A percentile compares a stretch with the other conserved stretches of the same genome.
Conservation (phyloP, 1,284 basidiomycete species). For the Coniferiporia weirii region DNA sequence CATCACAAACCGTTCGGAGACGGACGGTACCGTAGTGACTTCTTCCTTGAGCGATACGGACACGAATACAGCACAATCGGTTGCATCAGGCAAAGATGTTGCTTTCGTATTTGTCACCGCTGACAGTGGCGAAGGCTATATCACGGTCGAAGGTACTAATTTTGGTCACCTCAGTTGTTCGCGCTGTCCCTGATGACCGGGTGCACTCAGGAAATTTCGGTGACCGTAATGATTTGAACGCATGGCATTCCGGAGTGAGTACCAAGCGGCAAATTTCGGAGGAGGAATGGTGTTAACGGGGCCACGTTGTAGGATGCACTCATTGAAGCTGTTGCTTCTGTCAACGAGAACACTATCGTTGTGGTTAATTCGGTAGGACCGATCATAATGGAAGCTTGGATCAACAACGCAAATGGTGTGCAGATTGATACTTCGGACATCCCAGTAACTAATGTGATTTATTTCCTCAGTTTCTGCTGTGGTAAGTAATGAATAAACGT, state of each 20-base stretch:
- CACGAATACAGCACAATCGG: constrained; percentile 37
- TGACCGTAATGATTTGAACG: constrained; percentile 68
- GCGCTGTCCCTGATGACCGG: background rate
- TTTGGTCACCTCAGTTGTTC: background rate
- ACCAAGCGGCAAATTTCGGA: constrained; percentile 22
- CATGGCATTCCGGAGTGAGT: constrained; percentile 55
- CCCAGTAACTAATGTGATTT: background rate
- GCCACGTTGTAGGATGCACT: constrained; percentile 42
- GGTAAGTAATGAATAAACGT: constrained; percentile 4
- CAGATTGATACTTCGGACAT: constrained; percentile 39
- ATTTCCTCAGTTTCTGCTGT: constrained; percentile 13
- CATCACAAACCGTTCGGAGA: constrained; percentile 36
- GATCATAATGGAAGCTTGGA: constrained; percentile 63
- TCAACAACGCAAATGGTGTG: constrained; percentile 55
- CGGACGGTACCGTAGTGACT: constrained; percentile 40
- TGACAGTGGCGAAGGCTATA: constrained; percentile 41
- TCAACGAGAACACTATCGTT: constrained; percentile 66
- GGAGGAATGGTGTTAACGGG: constrained; percentile 21
- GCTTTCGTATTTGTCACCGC: constrained; percentile 65
- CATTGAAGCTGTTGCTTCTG: constrained; percentile 44
- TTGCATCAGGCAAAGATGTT: constrained; percentile 48
- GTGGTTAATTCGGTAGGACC: constrained; percentile 73
- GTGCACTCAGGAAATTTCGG: constrained; percentile 42
- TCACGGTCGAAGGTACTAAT: constrained; percentile 43
- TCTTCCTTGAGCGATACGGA: constrained; percentile 57